phyloP scores from a whole-genome alignment of 2,329 filamentous ascomycete species.

The Xylariaceae sp. region DNA sequence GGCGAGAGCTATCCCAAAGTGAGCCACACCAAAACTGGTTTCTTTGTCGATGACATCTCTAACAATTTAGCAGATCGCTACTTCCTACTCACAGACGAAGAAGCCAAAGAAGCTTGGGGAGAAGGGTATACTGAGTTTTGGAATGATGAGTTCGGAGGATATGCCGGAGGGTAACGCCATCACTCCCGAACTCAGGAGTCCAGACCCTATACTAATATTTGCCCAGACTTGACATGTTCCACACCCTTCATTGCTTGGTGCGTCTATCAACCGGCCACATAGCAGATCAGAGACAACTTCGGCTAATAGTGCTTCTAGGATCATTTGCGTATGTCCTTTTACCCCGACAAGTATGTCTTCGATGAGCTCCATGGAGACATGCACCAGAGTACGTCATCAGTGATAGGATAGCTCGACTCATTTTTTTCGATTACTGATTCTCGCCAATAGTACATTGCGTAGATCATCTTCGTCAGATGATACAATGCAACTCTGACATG shows the following conservation, averaged over 20 bases:
- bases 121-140: conserved; percentile 3
- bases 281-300: too few species aligned
- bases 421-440: too few species aligned
- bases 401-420: conserved; percentile 1
- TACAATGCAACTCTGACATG: conserved; percentile 2
- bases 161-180: conserved; percentile 3
- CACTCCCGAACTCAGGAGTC: not conserved
- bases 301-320: too few species aligned
- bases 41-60: not conserved
- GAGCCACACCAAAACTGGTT: not conserved
- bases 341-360: not conserved
- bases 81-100: conserved; percentile 3
- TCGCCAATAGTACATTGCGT: conserved; percentile 4
- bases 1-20: conserved; percentile 1
- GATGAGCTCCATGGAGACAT: not conserved
- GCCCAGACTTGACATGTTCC: conserved; percentile 4
- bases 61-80: conserved; percentile 2
- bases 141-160: conserved; percentile 1
- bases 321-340: too few species aligned
- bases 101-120: conserved; percentile 3
- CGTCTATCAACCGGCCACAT: not conserved
- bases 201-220: not conserved
- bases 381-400: not conserved
- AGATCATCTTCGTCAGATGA: conserved; percentile 3
- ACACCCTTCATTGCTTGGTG: conserved; percentile 6